Percentiles rank a stretch among this genome's conserved stretches.
Conservation (phyloP, 495 filamentous ascomycete species). For the Recurvomyces mirabilis region DNA sequence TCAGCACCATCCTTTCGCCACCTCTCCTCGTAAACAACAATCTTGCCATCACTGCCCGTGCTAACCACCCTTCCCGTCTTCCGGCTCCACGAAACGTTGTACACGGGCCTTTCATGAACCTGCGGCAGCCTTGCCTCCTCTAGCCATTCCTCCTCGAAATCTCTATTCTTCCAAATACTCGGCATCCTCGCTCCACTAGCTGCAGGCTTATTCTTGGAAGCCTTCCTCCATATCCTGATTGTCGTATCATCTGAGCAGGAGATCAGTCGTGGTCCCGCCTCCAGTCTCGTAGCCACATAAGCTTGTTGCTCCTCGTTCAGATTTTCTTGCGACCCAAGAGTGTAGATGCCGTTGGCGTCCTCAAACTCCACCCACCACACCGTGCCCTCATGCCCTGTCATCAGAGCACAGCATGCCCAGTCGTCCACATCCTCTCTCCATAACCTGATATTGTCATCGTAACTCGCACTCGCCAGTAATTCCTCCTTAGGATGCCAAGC, state of each 20-base stretch:
- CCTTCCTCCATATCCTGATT: conserved; percentile 64
- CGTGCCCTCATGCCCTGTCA: conserved; percentile 66
- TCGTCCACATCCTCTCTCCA: conserved; percentile 88
- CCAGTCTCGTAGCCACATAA: conserved; percentile 30
- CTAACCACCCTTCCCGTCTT: conserved; percentile 65
- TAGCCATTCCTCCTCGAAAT: conserved; percentile 68
- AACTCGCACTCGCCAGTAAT: conserved; percentile 72
- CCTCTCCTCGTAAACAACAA: conserved; percentile 65
- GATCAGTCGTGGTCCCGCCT: conserved; percentile 53
- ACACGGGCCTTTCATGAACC: conserved; percentile 68
- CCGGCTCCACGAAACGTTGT: conserved; percentile 69
- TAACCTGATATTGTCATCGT: conserved; percentile 81
- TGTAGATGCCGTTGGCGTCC: conserved; percentile 29
- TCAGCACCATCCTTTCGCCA: conserved; percentile 33
- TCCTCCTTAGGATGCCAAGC: conserved; percentile 77
- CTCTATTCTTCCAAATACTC: conserved; percentile 65
- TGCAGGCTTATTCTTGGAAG: conserved; percentile 44
- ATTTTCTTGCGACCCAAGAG: conserved; percentile 23
- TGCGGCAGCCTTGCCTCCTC: conserved; percentile 59
- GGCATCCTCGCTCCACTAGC: conserved; percentile 43
- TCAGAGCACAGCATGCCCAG: conserved; percentile 78
- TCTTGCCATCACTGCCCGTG: conserved; percentile 71
- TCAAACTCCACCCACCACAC: conserved; percentile 90
- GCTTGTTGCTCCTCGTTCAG: conserved; percentile 30
- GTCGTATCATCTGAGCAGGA: conserved; percentile 71